phyloP scores from a whole-genome alignment of 352 stramenopile genomes.

The Phytopythium cucurbitacearum region DNA sequence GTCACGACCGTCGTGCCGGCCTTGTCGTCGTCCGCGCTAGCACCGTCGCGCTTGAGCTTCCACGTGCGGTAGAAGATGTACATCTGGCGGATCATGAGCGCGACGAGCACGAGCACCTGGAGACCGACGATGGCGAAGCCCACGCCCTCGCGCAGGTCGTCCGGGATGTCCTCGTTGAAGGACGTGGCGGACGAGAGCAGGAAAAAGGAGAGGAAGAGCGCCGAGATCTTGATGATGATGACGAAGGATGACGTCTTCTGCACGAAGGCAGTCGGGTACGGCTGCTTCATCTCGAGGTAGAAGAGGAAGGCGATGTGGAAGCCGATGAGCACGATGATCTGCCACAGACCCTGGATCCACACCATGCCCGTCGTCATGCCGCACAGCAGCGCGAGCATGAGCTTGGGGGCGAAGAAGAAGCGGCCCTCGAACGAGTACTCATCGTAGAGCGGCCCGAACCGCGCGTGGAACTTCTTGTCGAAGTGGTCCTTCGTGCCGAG shows the following conservation, averaged over 20 bases:
- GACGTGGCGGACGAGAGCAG: conserved; percentile 65
- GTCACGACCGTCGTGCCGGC: conserved; percentile 26
- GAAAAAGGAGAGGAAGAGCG: conserved; percentile 78
- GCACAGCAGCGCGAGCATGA: conserved; percentile 66
- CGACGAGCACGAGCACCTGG: conserved; percentile 76
- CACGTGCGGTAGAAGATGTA: conserved; percentile 88
- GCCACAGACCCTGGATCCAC: conserved; percentile 66
- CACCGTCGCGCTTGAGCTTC: conserved; percentile 63
- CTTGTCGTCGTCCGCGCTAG: conserved; percentile 49
- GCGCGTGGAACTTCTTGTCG: conserved; percentile 75
- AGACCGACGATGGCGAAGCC: conserved; percentile 79
- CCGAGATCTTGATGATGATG: conserved; percentile 89
- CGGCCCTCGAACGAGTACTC: conserved; percentile 85
- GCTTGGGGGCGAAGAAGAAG: conserved; percentile 86
- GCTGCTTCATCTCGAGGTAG: conserved; percentile 81
- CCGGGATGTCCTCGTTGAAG: conserved; percentile 62
- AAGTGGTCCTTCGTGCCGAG: conserved; percentile 82
- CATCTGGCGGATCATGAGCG: conserved; percentile 76
- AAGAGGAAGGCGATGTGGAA: conserved; percentile 79
- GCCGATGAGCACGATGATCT: conserved; percentile 71
- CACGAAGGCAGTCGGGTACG: conserved; percentile 76
- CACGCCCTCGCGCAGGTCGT: conserved; percentile 70
- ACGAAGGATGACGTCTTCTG: conserved; percentile 86
- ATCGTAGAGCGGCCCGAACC: conserved; percentile 82
- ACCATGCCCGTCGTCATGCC: conserved; percentile 81